Evolutionary conservation across 306 rosid genomes (phyloP).

Genomic region (Castanospermum australe): DNA sequence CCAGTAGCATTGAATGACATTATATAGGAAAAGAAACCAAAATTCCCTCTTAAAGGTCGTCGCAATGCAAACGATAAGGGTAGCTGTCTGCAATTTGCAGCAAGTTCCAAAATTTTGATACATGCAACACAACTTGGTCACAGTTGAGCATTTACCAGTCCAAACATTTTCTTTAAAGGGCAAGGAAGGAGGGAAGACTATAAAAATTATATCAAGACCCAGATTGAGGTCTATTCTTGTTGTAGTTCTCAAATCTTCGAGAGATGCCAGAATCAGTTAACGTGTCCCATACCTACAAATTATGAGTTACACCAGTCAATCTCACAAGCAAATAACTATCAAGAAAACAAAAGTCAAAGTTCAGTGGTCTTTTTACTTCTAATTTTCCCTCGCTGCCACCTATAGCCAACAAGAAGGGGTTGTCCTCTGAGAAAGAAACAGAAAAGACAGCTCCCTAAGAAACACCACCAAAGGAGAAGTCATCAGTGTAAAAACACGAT

Average conservation of each 20-base stretch:
- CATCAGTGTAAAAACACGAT: not conserved
- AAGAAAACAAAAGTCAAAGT: not conserved
- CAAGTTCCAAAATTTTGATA: conserved; percentile 12
- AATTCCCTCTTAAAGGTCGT: not conserved
- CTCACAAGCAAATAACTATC: not conserved
- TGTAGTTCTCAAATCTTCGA: conserved; percentile 47
- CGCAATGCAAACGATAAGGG: not conserved
- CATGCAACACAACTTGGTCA: not conserved
- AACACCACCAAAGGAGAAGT: conserved; percentile 26
- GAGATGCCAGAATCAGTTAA: conserved; percentile 51
- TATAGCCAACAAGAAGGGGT: conserved; percentile 79
- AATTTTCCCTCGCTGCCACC: conserved; percentile 87
- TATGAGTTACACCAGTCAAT: conserved; percentile 2
- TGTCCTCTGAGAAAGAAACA: conserved; percentile 71
- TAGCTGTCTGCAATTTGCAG: not conserved
- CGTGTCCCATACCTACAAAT: conserved; percentile 75
- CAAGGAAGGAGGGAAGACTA: not conserved
- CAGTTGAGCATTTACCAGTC: not conserved
- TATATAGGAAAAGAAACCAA: conserved; percentile 2
- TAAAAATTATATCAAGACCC: conserved; percentile 26
- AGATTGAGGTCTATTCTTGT: conserved; percentile 40
- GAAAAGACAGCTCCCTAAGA: conserved; percentile 83
- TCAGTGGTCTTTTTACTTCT: conserved; percentile 40
- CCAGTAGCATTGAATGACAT: not conserved
- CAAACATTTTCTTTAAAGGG: not conserved